Conservation (phyloP, 495 filamentous ascomycete species). For the Xylaria grammica region DNA sequence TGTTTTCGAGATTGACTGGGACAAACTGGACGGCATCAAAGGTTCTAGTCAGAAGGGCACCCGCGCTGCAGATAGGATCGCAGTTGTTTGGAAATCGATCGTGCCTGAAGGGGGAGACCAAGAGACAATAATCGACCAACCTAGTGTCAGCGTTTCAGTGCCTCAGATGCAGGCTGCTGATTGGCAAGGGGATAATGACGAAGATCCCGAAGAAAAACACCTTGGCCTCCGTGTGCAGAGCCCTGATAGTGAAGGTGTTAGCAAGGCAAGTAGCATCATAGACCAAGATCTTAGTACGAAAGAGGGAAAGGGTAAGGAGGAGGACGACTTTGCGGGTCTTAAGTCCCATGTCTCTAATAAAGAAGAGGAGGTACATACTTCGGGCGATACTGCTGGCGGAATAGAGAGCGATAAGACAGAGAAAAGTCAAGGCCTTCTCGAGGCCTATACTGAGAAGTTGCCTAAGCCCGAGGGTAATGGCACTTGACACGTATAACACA, state of each 20-base stretch:
- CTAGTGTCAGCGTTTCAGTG: constrained; percentile 66
- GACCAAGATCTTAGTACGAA: constrained; percentile 28
- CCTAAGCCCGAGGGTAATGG: constrained; percentile 30
- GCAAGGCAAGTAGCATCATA: constrained; percentile 61
- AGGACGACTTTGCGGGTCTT: constrained; percentile 17
- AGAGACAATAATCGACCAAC: constrained; percentile 56
- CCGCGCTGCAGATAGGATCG: constrained; percentile 78
- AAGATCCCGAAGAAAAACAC: constrained; percentile 58
- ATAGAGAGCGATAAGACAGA: constrained; percentile 5
- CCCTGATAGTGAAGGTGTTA: constrained; percentile 65
- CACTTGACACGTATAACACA: neutral
- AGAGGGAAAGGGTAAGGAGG: constrained; percentile 23
- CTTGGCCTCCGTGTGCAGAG: constrained; percentile 69
- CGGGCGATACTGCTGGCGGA: neutral
- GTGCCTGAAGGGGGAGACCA: constrained; percentile 28
- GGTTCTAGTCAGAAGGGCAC: constrained; percentile 81
- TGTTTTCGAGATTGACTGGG: constrained; percentile 65
- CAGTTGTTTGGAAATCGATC: constrained; percentile 76
- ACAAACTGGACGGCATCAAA: constrained; percentile 70
- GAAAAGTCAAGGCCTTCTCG: constrained; percentile 17
- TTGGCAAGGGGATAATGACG: constrained; percentile 64
- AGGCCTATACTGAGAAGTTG: constrained; percentile 32
- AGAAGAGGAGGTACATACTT: neutral
- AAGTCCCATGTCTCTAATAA: constrained; percentile 10
- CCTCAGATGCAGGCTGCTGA: constrained; percentile 71